These are phyloP conservation scores for Aureobasidium leucospermi DNA, from an alignment of 2,329 filamentous ascomycete species.

Conservation along the genomic window DNA sequence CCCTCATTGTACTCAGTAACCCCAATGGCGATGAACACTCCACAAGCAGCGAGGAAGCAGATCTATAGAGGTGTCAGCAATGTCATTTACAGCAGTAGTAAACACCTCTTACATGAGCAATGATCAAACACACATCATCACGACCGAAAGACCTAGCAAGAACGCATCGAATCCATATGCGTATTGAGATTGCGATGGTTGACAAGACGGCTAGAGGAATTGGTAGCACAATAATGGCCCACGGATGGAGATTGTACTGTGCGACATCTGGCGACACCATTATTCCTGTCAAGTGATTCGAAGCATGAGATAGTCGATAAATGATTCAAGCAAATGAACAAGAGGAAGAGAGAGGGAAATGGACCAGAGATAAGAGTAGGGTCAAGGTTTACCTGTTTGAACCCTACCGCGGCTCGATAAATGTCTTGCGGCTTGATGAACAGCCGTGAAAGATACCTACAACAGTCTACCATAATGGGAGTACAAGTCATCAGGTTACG, in stretches of 20 bases:
- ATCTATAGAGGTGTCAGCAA: background rate
- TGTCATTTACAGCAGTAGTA: background rate
- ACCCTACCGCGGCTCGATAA: too few relatives aligned
- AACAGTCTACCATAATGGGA: too few relatives aligned
- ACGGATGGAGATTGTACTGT: background rate
- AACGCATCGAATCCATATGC: background rate
- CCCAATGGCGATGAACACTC: conserved; percentile 5
- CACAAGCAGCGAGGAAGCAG: conserved; percentile 12
- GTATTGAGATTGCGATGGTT: background rate
- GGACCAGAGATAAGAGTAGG: background rate
- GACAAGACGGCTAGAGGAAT: background rate
- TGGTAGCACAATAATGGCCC: background rate
- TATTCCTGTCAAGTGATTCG: background rate
- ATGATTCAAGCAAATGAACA: background rate
- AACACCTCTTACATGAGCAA: background rate
- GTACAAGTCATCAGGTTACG: too few relatives aligned
- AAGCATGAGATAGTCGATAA: background rate
- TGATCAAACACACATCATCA: conserved; percentile 1
- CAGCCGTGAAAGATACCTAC: too few relatives aligned
- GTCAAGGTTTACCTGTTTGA: too few relatives aligned
- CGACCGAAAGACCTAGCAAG: background rate
- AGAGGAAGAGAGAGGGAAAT: background rate
- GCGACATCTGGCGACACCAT: conserved; percentile 11
- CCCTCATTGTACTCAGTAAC: conserved; percentile 11
- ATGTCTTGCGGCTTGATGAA: too few relatives aligned